phyloP scores from a whole-genome alignment of 768 basidiomycete genomes.

The Pleurotus tuber-regium region DNA sequence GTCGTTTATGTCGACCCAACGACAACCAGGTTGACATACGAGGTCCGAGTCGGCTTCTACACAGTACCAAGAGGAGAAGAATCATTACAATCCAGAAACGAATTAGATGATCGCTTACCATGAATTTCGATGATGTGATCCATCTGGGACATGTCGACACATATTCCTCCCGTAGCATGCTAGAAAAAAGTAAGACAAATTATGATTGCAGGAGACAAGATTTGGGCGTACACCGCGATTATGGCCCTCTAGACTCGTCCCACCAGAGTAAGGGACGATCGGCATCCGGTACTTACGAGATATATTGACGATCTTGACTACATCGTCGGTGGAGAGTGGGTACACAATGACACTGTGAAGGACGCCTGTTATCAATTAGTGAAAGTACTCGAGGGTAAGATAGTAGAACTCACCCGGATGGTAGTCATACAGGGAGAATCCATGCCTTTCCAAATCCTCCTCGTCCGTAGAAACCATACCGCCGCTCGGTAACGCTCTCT shows the following conservation, averaged over 20 bases:
- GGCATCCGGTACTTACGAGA: slow-evolving; percentile 77
- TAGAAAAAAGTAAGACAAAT: slow-evolving; percentile 13
- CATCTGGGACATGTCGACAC: slow-evolving; percentile 77
- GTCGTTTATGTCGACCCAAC: slow-evolving; percentile 73
- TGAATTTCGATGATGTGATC: slow-evolving; percentile 72
- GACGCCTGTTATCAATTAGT: slow-evolving; percentile 28
- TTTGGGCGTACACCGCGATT: slow-evolving; percentile 50
- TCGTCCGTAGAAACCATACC: slow-evolving; percentile 46
- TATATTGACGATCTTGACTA: slow-evolving; percentile 71
- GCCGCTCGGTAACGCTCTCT: slow-evolving; percentile 30
- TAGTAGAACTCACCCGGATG: slow-evolving; percentile 39
- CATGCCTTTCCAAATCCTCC: slow-evolving; percentile 51
- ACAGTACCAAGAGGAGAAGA: not conserved
- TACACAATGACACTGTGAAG: slow-evolving; percentile 63
- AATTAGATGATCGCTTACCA: too few species aligned
- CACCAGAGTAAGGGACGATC: slow-evolving; percentile 74
- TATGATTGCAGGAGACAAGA: not conserved
- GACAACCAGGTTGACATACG: slow-evolving; percentile 69
- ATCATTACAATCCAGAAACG: not conserved
- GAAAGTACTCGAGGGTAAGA: not conserved
- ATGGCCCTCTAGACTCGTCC: slow-evolving; percentile 80
- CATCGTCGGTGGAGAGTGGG: slow-evolving; percentile 73
- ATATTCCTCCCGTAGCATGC: slow-evolving; percentile 61
- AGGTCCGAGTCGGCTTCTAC: slow-evolving; percentile 69
- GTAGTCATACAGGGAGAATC: slow-evolving; percentile 50